Base-by-base conservation (phyloP, 768 basidiomycete genomes). In the Hericium coralloides region DNA sequence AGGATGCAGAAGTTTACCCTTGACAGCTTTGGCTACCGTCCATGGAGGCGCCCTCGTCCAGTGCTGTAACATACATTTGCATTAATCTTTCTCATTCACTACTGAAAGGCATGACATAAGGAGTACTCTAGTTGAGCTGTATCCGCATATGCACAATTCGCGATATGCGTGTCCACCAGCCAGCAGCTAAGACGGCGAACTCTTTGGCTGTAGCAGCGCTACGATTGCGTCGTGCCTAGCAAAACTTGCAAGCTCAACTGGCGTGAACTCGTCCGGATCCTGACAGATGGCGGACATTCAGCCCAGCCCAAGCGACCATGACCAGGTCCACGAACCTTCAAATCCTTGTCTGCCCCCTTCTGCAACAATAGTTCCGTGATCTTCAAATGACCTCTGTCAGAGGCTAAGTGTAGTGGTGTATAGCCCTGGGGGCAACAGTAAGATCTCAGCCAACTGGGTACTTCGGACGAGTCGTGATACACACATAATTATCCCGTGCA, bases 391-490 rank as follows among this genome's bases (percentile, higher is more conserved):
- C 94, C 94, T 65, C 93, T 76, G 68, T 97, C 94, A 25, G 85
- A 82, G 4, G 94, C 93, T 0, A 95, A 76, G 64, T 97, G 94
- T 18, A 97, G 70, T 8, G 93, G 79, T 0, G 92, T 90, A 67
- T 92, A 93, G 38, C 91, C 93, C 94, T 97, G 64, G 18, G 49
- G 31, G 8, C 2, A 22, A 23, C 22, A 12, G 49, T n/a, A n/a
- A 52, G 55, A 58, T 54, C 47, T 9, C 49, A 55, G 18, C 53
- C 52, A 55, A 41, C 12, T 39, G 39, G 39, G 26, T 38, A 18
- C 53, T 15, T 48, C 17, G 48, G 15, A 59, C 22, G 14, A 22
- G 20, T 38, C n/a, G 17, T 20, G 10, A 10, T 31, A 72, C 85
- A 69, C 68, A 94, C 93, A 74, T 80, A 88, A 73, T 86, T 82